Percentiles rank a stretch among this genome's conserved stretches.
Evolutionary conservation across 805 yeast species (phyloP).

Genomic region (Yamadazyma ubonensis): DNA sequence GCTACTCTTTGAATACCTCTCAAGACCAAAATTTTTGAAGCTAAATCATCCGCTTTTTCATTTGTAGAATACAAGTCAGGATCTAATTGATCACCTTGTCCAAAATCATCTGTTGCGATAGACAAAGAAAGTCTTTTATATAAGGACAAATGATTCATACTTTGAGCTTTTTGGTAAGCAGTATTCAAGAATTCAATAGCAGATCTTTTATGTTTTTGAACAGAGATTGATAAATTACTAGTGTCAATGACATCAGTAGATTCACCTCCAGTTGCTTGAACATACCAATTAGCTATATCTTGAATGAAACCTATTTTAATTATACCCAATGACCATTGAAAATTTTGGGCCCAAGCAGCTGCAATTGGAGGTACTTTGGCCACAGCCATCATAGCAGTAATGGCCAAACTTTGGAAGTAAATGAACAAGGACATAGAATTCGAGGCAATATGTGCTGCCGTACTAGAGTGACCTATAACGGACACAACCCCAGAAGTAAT

Average conservation of each 20-base stretch:
- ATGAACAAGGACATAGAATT: constrained; percentile 89
- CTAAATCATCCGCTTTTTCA: constrained; percentile 59
- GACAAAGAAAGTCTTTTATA: constrained; percentile 17
- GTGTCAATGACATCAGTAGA: constrained; percentile 74
- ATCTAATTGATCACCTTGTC: constrained; percentile 41
- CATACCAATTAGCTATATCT: constrained; percentile 85
- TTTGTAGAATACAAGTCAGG: constrained; percentile 60
- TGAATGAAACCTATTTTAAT: constrained; percentile 77
- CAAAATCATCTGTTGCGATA: constrained; percentile 48
- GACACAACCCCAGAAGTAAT: constrained; percentile 85
- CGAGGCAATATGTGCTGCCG: constrained; percentile 97
- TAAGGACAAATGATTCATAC: constrained; percentile 13
- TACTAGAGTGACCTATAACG: constrained; percentile 81
- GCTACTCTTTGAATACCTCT: constrained; percentile 94
- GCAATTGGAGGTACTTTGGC: constrained; percentile 93
- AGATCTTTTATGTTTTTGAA: constrained; percentile 56
- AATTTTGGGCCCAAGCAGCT: constrained; percentile 96
- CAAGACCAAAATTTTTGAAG: constrained; percentile 72
- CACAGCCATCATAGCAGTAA: constrained; percentile 94
- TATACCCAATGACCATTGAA: constrained; percentile 94
- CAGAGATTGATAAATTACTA: constrained; percentile 73
- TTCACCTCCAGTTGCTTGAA: constrained; percentile 90
- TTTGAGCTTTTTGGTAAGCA: constrained; percentile 13
- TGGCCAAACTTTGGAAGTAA: constrained; percentile 90
- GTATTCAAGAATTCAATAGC: constrained; percentile 18